Base-by-base conservation (phyloP, 345 rosid species). In the Trapa incisa region DNA sequence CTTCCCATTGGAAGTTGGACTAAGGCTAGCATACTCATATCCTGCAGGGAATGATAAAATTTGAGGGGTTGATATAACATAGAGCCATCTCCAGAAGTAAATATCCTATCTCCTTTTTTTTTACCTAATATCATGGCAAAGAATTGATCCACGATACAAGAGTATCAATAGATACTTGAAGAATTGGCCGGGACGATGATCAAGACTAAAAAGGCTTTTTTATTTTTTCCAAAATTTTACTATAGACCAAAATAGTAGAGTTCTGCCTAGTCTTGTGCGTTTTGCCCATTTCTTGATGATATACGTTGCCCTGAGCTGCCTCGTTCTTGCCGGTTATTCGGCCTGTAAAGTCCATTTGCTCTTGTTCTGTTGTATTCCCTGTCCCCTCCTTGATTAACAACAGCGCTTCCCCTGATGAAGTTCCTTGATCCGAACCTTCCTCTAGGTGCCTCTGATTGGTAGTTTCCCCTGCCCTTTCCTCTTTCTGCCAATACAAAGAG, bases 391-490 rank as follows among this genome's bases (percentile, higher is more conserved):
- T 78, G 83, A 38, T 74, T 70, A 47, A 66, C 66, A 29, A 0
- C 48, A 6, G 48, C 13, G 8, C 78, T 70, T n/a, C 77, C 83
- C 64, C 83, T 74, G 61, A 74, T 71, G 47, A 75, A 84, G 75
- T 76, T 80, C 38, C 85, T 72, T 60, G 76, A 64, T 2, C 83
- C 80, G 69, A 74, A 83, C 22, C 83, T 80, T 10, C 81, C 82
- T 76, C 88, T 77, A 1, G 83, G 65, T 45, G 75, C 80, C 62
- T 85, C 87, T 9, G 68, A 45, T 71, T 54, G 82, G 75, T 79
- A 80, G 77, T 77, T 74, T 37, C 85, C 84, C 67, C 84, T 74
- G 29, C 86, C 87, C 74, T 87, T 79, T 6, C 90, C 88, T 52
- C 88, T 78, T 65, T 83, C 85, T 75, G 80, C 82, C 80, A 38